Percentiles rank a stretch among this genome's conserved stretches.
These are phyloP conservation scores for Suhomyces guaymorum DNA, from an alignment of 1,139 yeast genomes.

Conservation along the genomic window DNA sequence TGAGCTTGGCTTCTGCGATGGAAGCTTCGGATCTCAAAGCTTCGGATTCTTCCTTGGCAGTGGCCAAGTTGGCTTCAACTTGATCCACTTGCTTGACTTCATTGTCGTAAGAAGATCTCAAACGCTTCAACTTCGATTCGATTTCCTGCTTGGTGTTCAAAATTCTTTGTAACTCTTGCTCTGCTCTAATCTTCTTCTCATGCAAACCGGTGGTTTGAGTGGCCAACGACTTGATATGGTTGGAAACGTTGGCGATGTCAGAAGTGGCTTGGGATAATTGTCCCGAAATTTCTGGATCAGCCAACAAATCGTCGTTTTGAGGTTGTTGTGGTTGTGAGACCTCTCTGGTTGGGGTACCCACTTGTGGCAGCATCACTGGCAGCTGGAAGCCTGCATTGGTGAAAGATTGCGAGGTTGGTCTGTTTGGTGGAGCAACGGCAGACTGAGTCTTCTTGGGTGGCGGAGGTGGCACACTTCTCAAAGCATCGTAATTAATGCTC, in stretches of 20 bases:
- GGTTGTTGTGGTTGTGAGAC: conserved; percentile 2
- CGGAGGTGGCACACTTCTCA: conserved; percentile 52
- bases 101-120: conserved; percentile 72
- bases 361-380: conserved; percentile 6
- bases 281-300: conserved; percentile 61
- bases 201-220: conserved; percentile 71
- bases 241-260: conserved; percentile 83
- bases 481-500: conserved; percentile 46
- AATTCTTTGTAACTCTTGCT: conserved; percentile 69
- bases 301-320: conserved; percentile 52
- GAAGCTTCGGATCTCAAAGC: conserved; percentile 74
- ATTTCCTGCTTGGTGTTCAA: conserved; percentile 68
- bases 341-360: conserved; percentile 6
- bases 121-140: conserved; percentile 63
- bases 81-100: conserved; percentile 76
- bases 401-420: conserved; percentile 6
- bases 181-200: conserved; percentile 72
- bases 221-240: conserved; percentile 78
- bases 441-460: conserved; percentile 25
- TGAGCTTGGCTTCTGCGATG: conserved; percentile 77
- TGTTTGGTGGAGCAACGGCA: conserved; percentile 2
- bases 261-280: conserved; percentile 78
- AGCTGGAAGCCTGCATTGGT: conserved; percentile 6
- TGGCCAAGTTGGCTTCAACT: conserved; percentile 60
- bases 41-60: conserved; percentile 69